Conservation (phyloP, 1,139 yeast species). For the Suhomyces bokatorum region DNA sequence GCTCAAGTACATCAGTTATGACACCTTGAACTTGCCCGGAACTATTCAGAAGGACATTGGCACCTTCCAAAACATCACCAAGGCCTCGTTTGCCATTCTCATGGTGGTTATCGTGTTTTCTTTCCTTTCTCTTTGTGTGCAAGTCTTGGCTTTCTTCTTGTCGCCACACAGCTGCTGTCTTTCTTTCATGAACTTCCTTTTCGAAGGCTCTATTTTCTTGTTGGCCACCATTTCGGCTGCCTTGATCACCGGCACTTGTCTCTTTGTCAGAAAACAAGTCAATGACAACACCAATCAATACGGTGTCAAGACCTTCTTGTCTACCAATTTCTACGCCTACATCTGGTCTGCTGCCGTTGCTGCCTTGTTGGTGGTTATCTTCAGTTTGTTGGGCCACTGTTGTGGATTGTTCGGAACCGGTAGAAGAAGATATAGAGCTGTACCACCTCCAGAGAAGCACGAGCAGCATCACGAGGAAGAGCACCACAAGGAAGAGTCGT, state of each 20-base stretch:
- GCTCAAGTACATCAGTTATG: slow-evolving; percentile 31
- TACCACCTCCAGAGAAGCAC: slow-evolving; percentile 14
- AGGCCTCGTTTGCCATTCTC: slow-evolving; percentile 23
- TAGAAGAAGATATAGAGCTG: slow-evolving; percentile 32
- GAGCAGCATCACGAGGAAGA: slow-evolving; percentile 34
- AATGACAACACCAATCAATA: slow-evolving; percentile 32
- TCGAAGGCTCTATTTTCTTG: slow-evolving; percentile 33
- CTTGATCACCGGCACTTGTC: slow-evolving; percentile 36
- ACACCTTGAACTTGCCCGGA: slow-evolving; percentile 41
- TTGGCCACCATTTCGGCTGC: slow-evolving; percentile 36
- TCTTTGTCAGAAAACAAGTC: slow-evolving; percentile 31
- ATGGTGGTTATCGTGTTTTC: slow-evolving; percentile 36
- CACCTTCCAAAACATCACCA: slow-evolving; percentile 35
- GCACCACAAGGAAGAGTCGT: slow-evolving; percentile 10
- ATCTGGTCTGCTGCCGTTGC: slow-evolving; percentile 45
- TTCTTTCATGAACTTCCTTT: slow-evolving; percentile 42
- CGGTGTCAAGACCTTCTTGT: slow-evolving; percentile 40
- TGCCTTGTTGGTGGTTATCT: slow-evolving; percentile 33
- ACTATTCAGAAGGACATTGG: slow-evolving; percentile 33
- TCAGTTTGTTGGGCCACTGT: slow-evolving; percentile 46
- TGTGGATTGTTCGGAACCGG: slow-evolving; percentile 42
- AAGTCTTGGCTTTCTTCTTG: slow-evolving; percentile 39
- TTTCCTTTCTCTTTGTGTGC: slow-evolving; percentile 38
- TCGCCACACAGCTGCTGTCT: slow-evolving; percentile 42
- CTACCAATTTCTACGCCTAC: slow-evolving; percentile 45